phyloP scores from a whole-genome alignment of 2,329 filamentous ascomycete species.

The Raffaelea ambrosiae region DNA sequence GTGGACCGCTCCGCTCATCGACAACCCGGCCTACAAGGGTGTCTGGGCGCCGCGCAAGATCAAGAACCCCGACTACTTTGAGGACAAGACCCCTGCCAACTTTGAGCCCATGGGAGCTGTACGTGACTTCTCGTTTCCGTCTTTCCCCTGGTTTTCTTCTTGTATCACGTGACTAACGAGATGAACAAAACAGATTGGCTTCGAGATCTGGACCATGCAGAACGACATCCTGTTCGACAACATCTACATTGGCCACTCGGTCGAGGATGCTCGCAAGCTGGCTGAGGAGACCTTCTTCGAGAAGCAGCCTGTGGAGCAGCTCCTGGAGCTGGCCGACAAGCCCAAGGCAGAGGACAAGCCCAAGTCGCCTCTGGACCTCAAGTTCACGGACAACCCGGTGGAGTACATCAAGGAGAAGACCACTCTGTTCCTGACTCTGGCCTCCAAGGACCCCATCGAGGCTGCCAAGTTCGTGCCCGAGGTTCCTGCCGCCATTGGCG shows the following conservation, averaged over 20 bases:
- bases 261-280: slow-evolving; percentile 84
- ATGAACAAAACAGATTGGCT: slow-evolving; percentile 64
- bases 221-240: slow-evolving; percentile 98
- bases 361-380: slow-evolving; percentile 66
- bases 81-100: slow-evolving; percentile 95
- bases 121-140: slow-evolving; percentile 35
- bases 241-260: slow-evolving; percentile 98
- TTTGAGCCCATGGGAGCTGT: slow-evolving; percentile 97
- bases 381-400: slow-evolving; percentile 86
- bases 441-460: slow-evolving; percentile 70
- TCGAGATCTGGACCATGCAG: slow-evolving; percentile 99
- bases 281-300: slow-evolving; percentile 81
- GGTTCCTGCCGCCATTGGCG: slow-evolving; percentile 72
- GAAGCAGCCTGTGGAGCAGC: slow-evolving; percentile 78
- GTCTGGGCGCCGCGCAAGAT: slow-evolving; percentile 93
- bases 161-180: too few relatives aligned
- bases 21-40: slow-evolving; percentile 98
- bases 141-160: slow-evolving; percentile 5
- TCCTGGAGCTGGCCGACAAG: slow-evolving; percentile 68
- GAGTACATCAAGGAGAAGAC: slow-evolving; percentile 86
- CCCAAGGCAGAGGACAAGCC: slow-evolving; percentile 63
- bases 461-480: slow-evolving; percentile 87
- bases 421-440: slow-evolving; percentile 80
- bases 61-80: slow-evolving; percentile 88
- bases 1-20: slow-evolving; percentile 86